These are phyloP conservation scores for Zygoascus hellenicus DNA, from an alignment of 1,139 yeast species.

Conservation along the genomic window DNA sequence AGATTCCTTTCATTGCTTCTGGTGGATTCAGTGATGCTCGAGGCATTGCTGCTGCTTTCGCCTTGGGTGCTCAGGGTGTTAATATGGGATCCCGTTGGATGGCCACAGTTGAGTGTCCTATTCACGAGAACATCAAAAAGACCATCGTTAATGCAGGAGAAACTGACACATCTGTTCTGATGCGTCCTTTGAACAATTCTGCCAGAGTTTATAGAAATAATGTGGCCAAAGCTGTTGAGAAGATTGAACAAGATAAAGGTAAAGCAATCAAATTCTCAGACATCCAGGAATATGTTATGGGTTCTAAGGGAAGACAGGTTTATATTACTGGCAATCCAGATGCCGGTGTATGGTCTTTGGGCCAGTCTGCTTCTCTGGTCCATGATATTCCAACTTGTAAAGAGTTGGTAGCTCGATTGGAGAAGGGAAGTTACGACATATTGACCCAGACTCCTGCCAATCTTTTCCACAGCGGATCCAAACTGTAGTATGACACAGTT, in stretches of 20 bases:
- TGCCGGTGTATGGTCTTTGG: constrained; percentile 34
- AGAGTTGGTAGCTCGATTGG: constrained; percentile 27
- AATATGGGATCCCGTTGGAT: constrained; percentile 36
- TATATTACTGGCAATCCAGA: constrained; percentile 31
- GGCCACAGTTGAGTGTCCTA: constrained; percentile 33
- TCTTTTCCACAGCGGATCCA: background rate
- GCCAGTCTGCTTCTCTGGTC: constrained; percentile 31
- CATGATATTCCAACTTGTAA: constrained; percentile 31
- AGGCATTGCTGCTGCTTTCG: constrained; percentile 34
- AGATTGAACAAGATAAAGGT: constrained; percentile 26
- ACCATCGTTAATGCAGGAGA: constrained; percentile 31
- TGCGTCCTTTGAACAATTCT: constrained; percentile 31
- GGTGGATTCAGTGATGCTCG: constrained; percentile 36
- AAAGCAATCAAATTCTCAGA: constrained; percentile 25
- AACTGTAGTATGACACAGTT: constrained; percentile 3
- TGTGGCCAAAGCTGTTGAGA: constrained; percentile 30
- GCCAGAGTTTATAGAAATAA: constrained; percentile 31
- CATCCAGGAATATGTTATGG: constrained; percentile 29
- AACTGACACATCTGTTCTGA: constrained; percentile 30
- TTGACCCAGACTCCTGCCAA: constrained; percentile 10
- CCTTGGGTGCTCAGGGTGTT: constrained; percentile 33
- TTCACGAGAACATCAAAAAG: constrained; percentile 31
- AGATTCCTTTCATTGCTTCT: constrained; percentile 33
- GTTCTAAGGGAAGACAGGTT: constrained; percentile 30
- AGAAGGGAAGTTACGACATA: constrained; percentile 21